Evolutionary conservation across 805 yeast genomes (phyloP), one percentile per base, ranked within the genome.

Genomic region (Metschnikowia kunwiensis): DNA sequence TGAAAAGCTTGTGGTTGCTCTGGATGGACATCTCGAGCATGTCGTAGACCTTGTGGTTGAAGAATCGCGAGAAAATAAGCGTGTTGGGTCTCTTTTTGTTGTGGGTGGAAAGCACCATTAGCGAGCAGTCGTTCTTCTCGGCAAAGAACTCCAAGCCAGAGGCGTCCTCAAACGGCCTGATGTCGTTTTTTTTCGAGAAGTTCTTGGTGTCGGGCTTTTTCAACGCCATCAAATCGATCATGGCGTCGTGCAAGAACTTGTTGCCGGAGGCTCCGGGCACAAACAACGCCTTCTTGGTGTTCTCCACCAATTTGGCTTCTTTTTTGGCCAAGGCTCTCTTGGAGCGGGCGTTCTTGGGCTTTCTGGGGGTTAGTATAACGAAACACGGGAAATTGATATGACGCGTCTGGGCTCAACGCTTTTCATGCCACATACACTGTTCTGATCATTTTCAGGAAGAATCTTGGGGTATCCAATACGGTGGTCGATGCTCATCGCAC

Each of bases 21-120:
- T 78, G 77, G 27, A 86, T 76, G 37, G 82, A 75, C 43, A 93
- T 70, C 67, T 93, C 98, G 53, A 93, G 71, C 96, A 93, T 91
- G 58, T 93, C 98, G 59, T 82, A 91, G 9, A 93, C 65, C 60
- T 87, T 85, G 64, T 78, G 85, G 57, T 88, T 87, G 70, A 93
- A 93, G 30, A 95, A 87, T 58, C 98, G 77, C 21, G 82, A 70
- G 62, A 89, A 91, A 2, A 93, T 86, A 53, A 93, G 68, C 47
- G 86, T 87, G 62, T 91, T 86, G 43, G 94, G 96, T 60, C 98
- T 77, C 69, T 93, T 93, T 61, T 93, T 93, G 57, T 86, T 86
- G 62, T 77, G 77, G 14, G 86, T 72, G 7, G 87, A 74, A 34
- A 89, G 71, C 10, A 93, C 94, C 54, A 93, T 58, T 39, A 93